Percentiles rank a stretch among this genome's conserved stretches.
Evolutionary conservation across 306 rosid species (phyloP).

Genomic region (Luffa acutangula): DNA sequence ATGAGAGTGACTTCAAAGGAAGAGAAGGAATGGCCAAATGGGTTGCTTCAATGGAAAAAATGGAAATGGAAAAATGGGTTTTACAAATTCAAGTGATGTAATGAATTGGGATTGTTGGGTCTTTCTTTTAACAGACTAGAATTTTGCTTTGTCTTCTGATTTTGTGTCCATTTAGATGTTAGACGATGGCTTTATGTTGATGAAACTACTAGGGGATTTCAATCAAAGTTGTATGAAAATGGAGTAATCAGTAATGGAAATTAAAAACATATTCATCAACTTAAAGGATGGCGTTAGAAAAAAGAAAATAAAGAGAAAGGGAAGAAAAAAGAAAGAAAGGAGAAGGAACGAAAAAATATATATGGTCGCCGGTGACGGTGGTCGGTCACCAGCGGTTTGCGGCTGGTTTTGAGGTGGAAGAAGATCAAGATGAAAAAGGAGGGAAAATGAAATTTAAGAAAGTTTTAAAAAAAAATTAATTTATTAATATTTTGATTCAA

Average conservation of each 20-base stretch:
- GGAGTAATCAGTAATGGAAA: background rate
- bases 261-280: background rate
- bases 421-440: too few species aligned
- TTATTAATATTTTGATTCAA: too few species aligned
- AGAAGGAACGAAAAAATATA: too few species aligned
- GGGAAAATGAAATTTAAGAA: too few species aligned
- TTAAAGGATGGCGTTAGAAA: background rate
- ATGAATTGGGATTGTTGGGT: background rate
- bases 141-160: background rate
- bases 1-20: conserved; percentile 8
- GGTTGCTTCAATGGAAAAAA: conserved; percentile 2
- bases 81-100: background rate
- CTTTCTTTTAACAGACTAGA: background rate
- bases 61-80: background rate
- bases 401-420: too few species aligned
- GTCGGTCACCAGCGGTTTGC: too few species aligned
- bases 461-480: too few species aligned
- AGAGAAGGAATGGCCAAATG: conserved; percentile 4
- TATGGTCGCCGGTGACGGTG: too few species aligned
- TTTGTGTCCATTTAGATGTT: background rate
- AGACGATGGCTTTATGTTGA: background rate
- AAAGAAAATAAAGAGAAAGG: too few species aligned
- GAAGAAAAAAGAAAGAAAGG: too few species aligned
- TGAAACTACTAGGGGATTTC: background rate
- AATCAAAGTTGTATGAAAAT: background rate